These are phyloP conservation scores for Ophiorrhiza pumila DNA, from an alignment of 257 asterid genomes.

Conservation along the genomic window DNA sequence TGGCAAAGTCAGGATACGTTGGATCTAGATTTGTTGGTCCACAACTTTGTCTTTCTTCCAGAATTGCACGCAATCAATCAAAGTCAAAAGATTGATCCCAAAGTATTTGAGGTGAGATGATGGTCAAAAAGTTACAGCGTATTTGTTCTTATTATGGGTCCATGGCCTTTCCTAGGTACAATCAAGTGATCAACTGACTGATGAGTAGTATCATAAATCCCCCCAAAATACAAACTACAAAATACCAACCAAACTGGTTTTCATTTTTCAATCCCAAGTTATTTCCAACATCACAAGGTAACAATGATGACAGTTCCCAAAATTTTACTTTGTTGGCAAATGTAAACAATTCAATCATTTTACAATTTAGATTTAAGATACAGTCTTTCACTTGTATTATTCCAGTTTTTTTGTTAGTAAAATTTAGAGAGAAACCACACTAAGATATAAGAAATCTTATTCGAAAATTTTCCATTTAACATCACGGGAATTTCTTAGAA, in stretches of 20 bases:
- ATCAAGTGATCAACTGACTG: not conserved
- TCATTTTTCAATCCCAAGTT: not conserved
- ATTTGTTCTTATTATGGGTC: not conserved
- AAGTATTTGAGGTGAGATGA: not conserved
- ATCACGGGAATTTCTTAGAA: too few relatives aligned
- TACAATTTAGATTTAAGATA: too few relatives aligned
- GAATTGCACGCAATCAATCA: constrained; percentile 2
- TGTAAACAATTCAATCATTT: too few relatives aligned
- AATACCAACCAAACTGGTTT: not conserved
- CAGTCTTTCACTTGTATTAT: too few relatives aligned
- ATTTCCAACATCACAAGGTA: not conserved
- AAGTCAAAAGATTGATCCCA: not conserved
- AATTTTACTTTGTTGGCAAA: too few relatives aligned
- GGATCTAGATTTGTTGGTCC: not conserved
- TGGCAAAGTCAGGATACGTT: not conserved
- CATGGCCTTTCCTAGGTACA: constrained; percentile 2
- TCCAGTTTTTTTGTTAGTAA: too few relatives aligned
- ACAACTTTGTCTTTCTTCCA: not conserved
- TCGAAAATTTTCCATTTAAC: too few relatives aligned
- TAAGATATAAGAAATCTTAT: too few relatives aligned
- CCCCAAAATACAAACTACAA: too few relatives aligned
- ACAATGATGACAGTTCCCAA: too few relatives aligned
- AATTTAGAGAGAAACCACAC: too few relatives aligned
- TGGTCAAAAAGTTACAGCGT: constrained; percentile 6
- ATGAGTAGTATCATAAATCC: not conserved